Conservation (phyloP, 1,139 yeast genomes). For the Candida smagusa region DNA sequence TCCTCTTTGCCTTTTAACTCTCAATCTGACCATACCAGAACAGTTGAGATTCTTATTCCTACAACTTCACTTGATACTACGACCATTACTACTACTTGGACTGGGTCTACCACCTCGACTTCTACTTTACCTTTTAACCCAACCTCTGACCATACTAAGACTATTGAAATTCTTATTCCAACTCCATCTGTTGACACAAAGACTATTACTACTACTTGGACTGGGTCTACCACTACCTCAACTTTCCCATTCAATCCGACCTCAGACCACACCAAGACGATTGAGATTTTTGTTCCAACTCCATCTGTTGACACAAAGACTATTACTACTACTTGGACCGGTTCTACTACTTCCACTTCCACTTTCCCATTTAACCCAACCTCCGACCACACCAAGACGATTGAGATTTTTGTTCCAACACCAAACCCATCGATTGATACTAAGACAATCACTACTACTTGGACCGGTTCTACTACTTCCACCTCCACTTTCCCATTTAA, state of each 20-base stretch:
- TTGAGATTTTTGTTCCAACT: slow-evolving; percentile 15
- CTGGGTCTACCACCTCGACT: slow-evolving; percentile 17
- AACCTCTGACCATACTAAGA: slow-evolving; percentile 12
- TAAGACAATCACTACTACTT: slow-evolving; percentile 18
- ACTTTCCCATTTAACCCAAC: slow-evolving; percentile 13
- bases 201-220: slow-evolving; percentile 22
- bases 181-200: slow-evolving; percentile 8
- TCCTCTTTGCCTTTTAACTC: slow-evolving; percentile 5
- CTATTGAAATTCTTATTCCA: slow-evolving; percentile 15
- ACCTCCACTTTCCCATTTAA: slow-evolving; percentile 16
- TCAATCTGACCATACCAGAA: slow-evolving; percentile 15
- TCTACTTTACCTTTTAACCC: slow-evolving; percentile 15
- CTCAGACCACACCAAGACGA: slow-evolving; percentile 13
- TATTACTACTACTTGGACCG: slow-evolving; percentile 24
- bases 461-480: slow-evolving; percentile 18
- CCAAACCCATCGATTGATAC: slow-evolving; percentile 8
- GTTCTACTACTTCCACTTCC: slow-evolving; percentile 16
- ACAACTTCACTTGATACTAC: slow-evolving; percentile 5
- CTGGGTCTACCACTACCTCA: slow-evolving; percentile 19
- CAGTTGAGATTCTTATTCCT: slow-evolving; percentile 20
- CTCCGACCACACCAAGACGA: slow-evolving; percentile 13
- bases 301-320: slow-evolving; percentile 8
- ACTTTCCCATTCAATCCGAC: slow-evolving; percentile 13
- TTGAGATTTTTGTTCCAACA: slow-evolving; percentile 15
- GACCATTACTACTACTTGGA: slow-evolving; percentile 22